These are phyloP conservation scores for Globisporangium paroecandrum DNA, from an alignment of 352 stramenopile genomes.

Conservation along the genomic window DNA sequence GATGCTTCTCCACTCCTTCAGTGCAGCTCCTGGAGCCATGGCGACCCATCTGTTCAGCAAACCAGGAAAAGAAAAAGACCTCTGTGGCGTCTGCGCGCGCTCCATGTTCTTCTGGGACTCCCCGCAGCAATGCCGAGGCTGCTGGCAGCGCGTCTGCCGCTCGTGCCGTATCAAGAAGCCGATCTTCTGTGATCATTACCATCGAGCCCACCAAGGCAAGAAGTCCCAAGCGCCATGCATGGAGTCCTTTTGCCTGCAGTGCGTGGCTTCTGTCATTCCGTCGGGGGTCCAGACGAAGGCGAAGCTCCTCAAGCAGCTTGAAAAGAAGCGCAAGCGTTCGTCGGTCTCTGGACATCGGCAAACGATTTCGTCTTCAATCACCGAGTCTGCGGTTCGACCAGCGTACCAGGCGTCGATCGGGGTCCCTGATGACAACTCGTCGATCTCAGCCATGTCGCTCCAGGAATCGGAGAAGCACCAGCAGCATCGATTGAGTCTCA, in stretches of 20 bases:
- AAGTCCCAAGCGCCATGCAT: slow-evolving; percentile 42
- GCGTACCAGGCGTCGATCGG: slow-evolving; percentile 53
- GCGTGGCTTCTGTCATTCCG: slow-evolving; percentile 65
- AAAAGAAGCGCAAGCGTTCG: slow-evolving; percentile 53
- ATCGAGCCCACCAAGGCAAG: slow-evolving; percentile 28
- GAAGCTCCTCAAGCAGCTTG: slow-evolving; percentile 55
- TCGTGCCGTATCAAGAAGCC: slow-evolving; percentile 63
- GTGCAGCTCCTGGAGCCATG: background rate
- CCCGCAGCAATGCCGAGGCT: slow-evolving; percentile 54
- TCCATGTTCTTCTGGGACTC: slow-evolving; percentile 65
- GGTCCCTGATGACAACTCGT: slow-evolving; percentile 37
- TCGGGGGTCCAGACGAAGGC: slow-evolving; percentile 63
- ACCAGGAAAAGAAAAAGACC: slow-evolving; percentile 19
- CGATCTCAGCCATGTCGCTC: slow-evolving; percentile 67
- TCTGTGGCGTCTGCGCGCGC: slow-evolving; percentile 56
- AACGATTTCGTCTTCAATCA: slow-evolving; percentile 28
- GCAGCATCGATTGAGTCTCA: slow-evolving; percentile 57
- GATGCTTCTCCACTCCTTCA: slow-evolving; percentile 39
- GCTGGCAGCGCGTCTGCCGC: slow-evolving; percentile 64
- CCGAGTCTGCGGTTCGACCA: slow-evolving; percentile 23
- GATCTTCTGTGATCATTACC: slow-evolving; percentile 73
- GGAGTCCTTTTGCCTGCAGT: slow-evolving; percentile 74
- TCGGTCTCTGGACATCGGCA: slow-evolving; percentile 26
- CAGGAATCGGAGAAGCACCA: slow-evolving; percentile 69
- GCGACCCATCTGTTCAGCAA: slow-evolving; percentile 12